Conservation (phyloP, 768 basidiomycete species). For the Aureoboletus auriporus region DNA sequence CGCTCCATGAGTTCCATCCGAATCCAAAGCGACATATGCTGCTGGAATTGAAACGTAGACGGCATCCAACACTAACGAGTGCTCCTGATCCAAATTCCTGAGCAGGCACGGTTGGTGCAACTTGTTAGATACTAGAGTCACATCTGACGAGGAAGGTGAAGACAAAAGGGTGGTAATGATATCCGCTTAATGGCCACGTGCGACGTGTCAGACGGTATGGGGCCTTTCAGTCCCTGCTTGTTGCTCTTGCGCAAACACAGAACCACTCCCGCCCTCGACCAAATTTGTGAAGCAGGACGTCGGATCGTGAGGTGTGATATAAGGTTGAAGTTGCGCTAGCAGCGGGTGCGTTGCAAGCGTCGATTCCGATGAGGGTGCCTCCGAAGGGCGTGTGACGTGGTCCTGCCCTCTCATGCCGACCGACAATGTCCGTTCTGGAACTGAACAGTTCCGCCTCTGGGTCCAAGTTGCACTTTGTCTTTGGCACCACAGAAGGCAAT, state of each 20-base stretch:
- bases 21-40: conserved; percentile 69
- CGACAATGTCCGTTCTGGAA: conserved; percentile 38
- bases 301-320: conserved; percentile 67
- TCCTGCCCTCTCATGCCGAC: conserved; percentile 7
- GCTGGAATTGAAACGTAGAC: conserved; percentile 50
- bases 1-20: conserved; percentile 90
- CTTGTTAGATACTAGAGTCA: conserved; percentile 49
- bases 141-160: conserved; percentile 9
- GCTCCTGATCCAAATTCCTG: conserved; percentile 52
- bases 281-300: conserved; percentile 60
- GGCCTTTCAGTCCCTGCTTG: conserved; percentile 15
- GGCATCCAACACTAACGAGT: conserved; percentile 64
- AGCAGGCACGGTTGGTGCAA: conserved; percentile 58
- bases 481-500: no score
- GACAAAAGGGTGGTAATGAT: conserved; percentile 44
- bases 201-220: conserved; percentile 25
- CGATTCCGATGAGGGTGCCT: background rate
- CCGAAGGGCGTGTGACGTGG: background rate
- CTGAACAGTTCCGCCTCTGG: conserved; percentile 25
- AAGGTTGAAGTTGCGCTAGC: conserved; percentile 49
- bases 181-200: conserved; percentile 77
- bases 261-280: conserved; percentile 79
- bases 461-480: conserved; percentile 14
- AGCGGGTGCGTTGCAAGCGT: conserved; percentile 12
- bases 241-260: conserved; percentile 40